phyloP scores from a whole-genome alignment of 2,329 filamentous ascomycete species.

The Sarocladium oryzae region DNA sequence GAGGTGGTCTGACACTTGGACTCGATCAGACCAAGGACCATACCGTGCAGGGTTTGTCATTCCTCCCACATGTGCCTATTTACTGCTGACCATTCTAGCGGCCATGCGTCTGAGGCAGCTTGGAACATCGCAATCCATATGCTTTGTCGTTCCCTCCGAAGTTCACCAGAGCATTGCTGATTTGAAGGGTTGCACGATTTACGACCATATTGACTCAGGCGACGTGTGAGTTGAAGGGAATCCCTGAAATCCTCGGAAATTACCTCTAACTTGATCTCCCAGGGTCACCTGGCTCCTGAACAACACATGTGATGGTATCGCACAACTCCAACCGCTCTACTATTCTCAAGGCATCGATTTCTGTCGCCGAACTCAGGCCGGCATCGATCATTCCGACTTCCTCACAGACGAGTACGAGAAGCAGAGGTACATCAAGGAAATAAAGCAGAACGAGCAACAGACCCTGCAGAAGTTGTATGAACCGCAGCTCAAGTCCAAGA shows the following conservation, averaged over 20 bases:
- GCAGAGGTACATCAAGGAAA: conserved; percentile 25
- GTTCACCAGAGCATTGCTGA: conserved; percentile 56
- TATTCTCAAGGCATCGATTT: conserved; percentile 55
- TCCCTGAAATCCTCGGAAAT: too few relatives aligned
- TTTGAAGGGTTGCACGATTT: conserved; percentile 14
- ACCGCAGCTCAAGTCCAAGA: conserved; percentile 17
- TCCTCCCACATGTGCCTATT: too few relatives aligned
- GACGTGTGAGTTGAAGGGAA: neutral
- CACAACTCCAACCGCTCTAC: conserved; percentile 53
- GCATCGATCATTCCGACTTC: conserved; percentile 33
- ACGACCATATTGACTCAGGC: neutral
- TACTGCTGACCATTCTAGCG: conserved; percentile 45
- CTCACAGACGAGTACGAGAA: conserved; percentile 21
- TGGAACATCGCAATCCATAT: conserved; percentile 45
- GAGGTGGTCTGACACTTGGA: conserved; percentile 49
- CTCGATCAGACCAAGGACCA: conserved; percentile 54
- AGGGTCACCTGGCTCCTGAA: conserved; percentile 49
- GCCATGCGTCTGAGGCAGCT: conserved; percentile 61
- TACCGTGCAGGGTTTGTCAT: conserved; percentile 53
- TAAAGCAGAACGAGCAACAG: conserved; percentile 40
- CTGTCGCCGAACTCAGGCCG: conserved; percentile 47
- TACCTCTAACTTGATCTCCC: neutral
- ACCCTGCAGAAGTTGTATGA: conserved; percentile 53
- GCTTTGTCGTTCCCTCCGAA: conserved; percentile 51
- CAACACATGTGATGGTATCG: conserved; percentile 54